phyloP scores from a whole-genome alignment of 1,284 basidiomycete species.

The Pholiota adiposa region DNA sequence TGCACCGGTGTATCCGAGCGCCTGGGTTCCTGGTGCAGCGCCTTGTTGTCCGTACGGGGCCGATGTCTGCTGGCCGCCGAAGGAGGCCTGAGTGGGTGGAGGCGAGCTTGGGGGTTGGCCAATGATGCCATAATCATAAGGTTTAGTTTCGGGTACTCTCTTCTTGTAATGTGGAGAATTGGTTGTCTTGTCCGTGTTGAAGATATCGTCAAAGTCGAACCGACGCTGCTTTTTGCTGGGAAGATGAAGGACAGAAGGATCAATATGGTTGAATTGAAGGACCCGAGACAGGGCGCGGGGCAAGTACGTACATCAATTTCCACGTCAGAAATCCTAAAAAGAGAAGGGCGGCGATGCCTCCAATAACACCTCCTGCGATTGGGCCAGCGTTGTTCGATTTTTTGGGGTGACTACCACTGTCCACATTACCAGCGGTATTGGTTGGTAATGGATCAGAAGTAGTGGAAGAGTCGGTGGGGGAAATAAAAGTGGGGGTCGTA shows the following conservation, averaged over 20 bases:
- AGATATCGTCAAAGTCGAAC: slow-evolving; percentile 60
- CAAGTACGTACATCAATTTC: slow-evolving; percentile 49
- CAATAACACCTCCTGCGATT: slow-evolving; percentile 57
- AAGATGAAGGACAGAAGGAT: slow-evolving; percentile 16
- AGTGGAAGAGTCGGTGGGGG: slow-evolving; percentile 1
- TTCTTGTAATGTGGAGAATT: slow-evolving; percentile 23
- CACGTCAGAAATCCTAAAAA: slow-evolving; percentile 47
- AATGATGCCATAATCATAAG: slow-evolving; percentile 58
- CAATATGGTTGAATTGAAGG: background rate
- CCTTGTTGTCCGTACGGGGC: slow-evolving; percentile 2
- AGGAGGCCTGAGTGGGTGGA: slow-evolving; percentile 13
- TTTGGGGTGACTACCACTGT: slow-evolving; percentile 7
- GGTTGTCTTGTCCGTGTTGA: slow-evolving; percentile 43
- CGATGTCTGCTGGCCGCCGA: slow-evolving; percentile 9
- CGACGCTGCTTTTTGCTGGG: slow-evolving; percentile 46
- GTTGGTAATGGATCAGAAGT: slow-evolving; percentile 1
- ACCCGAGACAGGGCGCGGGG: background rate
- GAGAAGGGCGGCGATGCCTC: slow-evolving; percentile 52
- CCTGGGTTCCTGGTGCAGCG: too few relatives aligned
- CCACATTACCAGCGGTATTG: slow-evolving; percentile 3
- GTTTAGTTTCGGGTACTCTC: slow-evolving; percentile 30
- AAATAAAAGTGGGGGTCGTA: slow-evolving; percentile 4
- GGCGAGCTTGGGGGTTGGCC: slow-evolving; percentile 45
- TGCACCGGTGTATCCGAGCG: background rate
- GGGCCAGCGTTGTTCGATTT: slow-evolving; percentile 41